Evolutionary conservation across 1,284 basidiomycete genomes (phyloP).

Genomic region (Ceratobasidium sp.): DNA sequence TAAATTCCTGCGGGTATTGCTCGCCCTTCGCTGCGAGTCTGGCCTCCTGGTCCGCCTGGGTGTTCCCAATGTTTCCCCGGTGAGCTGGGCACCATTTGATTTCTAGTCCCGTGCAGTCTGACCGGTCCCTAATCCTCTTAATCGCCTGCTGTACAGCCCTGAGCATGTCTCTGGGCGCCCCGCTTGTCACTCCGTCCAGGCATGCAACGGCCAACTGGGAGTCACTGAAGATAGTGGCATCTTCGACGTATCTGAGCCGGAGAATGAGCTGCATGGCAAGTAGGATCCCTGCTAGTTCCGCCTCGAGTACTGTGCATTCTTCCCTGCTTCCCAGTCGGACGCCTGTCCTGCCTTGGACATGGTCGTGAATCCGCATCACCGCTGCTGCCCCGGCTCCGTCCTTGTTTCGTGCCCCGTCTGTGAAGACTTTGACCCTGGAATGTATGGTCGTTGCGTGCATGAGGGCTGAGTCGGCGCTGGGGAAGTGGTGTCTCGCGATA

Average conservation of each 20-base stretch:
- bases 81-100: constrained; percentile 48
- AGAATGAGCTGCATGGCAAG: constrained; percentile 23
- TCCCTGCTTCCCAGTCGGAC: constrained; percentile 10
- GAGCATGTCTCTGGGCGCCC: neutral
- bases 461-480: neutral
- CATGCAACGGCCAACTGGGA: constrained; percentile 7
- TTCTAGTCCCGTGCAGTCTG: neutral
- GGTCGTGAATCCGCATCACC: neutral
- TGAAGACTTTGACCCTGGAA: neutral
- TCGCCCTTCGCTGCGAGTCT: constrained; percentile 34
- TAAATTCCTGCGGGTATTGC: neutral
- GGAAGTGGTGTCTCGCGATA: neutral
- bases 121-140: neutral
- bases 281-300: constrained; percentile 43
- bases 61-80: constrained; percentile 33
- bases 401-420: neutral
- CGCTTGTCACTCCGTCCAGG: neutral
- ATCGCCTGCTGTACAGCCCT: neutral
- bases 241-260: neutral
- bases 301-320: constrained; percentile 46
- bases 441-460: neutral
- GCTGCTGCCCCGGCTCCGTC: neutral
- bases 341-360: neutral
- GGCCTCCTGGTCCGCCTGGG: constrained; percentile 39
- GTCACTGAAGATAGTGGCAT: constrained; percentile 18